Conservation (phyloP, 176 grass and related monocot genomes). For the Zea mays region DNA sequence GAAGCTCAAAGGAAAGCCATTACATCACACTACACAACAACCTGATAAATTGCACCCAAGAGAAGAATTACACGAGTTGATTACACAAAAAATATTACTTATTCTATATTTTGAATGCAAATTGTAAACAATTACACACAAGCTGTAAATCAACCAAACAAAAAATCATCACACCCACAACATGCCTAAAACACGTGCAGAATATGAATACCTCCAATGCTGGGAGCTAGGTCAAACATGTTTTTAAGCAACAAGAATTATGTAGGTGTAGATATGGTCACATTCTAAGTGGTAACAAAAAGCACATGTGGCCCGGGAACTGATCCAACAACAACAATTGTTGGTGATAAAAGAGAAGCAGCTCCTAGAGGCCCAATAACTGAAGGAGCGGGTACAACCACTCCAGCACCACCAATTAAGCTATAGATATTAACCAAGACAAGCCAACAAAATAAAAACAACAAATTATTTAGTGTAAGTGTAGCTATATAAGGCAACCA, state of each 20-base stretch:
- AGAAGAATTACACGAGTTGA: constrained; percentile 44
- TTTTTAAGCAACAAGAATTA: constrained; percentile 87
- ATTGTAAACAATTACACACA: constrained; percentile 47
- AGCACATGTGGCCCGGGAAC: constrained; percentile 57
- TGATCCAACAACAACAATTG: constrained; percentile 50
- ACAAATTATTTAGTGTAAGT: neutral
- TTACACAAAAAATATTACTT: too few species aligned
- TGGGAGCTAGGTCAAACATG: constrained; percentile 98
- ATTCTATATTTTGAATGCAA: constrained; percentile 52
- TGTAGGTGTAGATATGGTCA: constrained; percentile 50
- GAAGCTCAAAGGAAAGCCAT: neutral
- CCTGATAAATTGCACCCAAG: constrained; percentile 22
- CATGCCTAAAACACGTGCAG: neutral
- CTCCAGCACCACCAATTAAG: constrained; percentile 57
- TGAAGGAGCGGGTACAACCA: constrained; percentile 51
- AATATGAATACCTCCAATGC: constrained; percentile 57
- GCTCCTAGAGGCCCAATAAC: constrained; percentile 46
- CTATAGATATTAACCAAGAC: constrained; percentile 51
- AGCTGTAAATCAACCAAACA: constrained; percentile 13
- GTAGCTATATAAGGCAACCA: neutral
- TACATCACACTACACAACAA: constrained; percentile 42
- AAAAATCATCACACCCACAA: neutral
- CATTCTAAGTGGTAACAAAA: constrained; percentile 44
- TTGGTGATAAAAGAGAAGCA: constrained; percentile 48
- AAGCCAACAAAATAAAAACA: neutral